Base-by-base conservation (phyloP, 176 grass and related monocot species). In the Eragrostis curvula region DNA sequence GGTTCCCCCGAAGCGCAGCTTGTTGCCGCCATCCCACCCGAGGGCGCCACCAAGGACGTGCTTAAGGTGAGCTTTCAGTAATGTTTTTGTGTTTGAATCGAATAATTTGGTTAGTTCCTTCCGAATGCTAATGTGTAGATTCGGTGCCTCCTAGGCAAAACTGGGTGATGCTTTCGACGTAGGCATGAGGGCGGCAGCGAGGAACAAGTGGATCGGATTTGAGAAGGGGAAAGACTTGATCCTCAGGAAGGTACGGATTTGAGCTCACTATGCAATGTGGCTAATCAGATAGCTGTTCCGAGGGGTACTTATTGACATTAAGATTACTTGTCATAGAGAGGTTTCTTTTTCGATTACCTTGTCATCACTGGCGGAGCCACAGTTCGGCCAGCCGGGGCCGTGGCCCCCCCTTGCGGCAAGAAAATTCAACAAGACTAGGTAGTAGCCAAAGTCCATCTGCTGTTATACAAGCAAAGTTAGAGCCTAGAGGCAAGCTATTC, bases 1-100 rank as follows among this genome's bases (percentile, higher is more conserved):
- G 93, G 93, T 12, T 99, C 87, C 25, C 96, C 93, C 16, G 96
- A 99, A 83, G 82, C 73, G 53, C 87, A 80, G 40, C 80, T 99
- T 74, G 85, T 96, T 48, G 80, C 77, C 0, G 82, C 90, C 27
- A 88, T 99, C 30, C 91, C 96, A 17, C 57, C 83, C 3, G 91
- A 90, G 75, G 96, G 96, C 9, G 85, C 83, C 45, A 87, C 91
- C 29, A 87, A 74, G 74, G 84, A 51, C 6, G 83, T 23, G 71
- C 93, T 99, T 40, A 88, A 92, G 91, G 96, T 96, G 66, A 76
- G 15, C 41, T 77, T 83, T 47, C 51, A n/a, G 23, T 16, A 20
- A 8, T 41, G 57, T 58, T 39, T 45, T 47, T 13, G 57, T 57
- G 39, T 71, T 68, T 18, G 23, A 12, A 32, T 68, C 6, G 3